Percentiles rank a stretch among this genome's conserved stretches.
phyloP scores from a whole-genome alignment of 257 asterid genomes.

The Penstemon davidsonii region DNA sequence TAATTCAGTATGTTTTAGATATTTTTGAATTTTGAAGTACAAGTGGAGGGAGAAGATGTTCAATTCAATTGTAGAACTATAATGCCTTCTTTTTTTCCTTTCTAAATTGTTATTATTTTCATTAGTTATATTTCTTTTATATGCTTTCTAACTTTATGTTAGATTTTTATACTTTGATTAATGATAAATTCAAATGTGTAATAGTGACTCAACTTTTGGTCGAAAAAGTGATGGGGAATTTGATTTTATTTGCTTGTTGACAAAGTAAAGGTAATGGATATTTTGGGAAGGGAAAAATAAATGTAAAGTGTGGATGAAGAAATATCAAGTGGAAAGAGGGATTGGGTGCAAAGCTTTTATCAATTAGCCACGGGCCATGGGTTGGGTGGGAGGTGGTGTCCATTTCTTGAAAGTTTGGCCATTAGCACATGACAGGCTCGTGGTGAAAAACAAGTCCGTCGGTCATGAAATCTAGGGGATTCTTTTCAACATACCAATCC shows the following conservation, averaged over 20 bases:
- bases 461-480: neutral
- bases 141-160: neutral
- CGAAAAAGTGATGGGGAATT: conserved; percentile 26
- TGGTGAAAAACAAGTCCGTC: conserved; percentile 17
- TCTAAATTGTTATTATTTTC: conserved; percentile 29
- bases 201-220: conserved; percentile 19
- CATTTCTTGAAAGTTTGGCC: conserved; percentile 44
- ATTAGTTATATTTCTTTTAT: conserved; percentile 5
- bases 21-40: conserved; percentile 32
- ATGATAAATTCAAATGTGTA: neutral
- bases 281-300: conserved; percentile 28
- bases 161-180: neutral
- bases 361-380: conserved; percentile 47
- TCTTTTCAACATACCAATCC: too few relatives aligned
- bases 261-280: conserved; percentile 50
- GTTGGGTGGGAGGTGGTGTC: conserved; percentile 24
- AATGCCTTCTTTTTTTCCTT: conserved; percentile 31
- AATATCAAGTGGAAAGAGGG: conserved; percentile 48
- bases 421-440: conserved; percentile 60
- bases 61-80: conserved; percentile 43
- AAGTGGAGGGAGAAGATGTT: conserved; percentile 41
- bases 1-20: conserved; percentile 30
- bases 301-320: conserved; percentile 33
- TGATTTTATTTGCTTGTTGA: conserved; percentile 38
- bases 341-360: conserved; percentile 48